These are phyloP conservation scores for Mycena olivaceomarginata DNA, from an alignment of 768 basidiomycete species.

Conservation along the genomic window DNA sequence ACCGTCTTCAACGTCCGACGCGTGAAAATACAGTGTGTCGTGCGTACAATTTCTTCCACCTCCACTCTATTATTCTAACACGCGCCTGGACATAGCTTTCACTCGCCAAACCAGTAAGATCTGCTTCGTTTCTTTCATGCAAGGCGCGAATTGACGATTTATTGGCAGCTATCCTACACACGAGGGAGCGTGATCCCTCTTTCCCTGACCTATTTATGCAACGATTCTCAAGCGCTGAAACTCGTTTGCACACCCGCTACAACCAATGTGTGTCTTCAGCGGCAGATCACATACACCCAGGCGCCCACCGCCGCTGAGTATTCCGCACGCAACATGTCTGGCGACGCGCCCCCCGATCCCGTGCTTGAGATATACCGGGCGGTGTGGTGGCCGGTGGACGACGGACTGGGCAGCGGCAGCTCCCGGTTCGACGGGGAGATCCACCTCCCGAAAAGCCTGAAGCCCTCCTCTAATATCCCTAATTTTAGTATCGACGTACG, in stretches of 20 bases:
- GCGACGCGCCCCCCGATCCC: background rate
- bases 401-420: conserved; percentile 21
- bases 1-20: conserved; percentile 46
- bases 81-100: conserved; percentile 50
- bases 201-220: conserved; percentile 36
- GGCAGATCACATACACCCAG: conserved; percentile 23
- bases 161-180: conserved; percentile 41
- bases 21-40: conserved; percentile 53
- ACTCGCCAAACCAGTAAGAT: conserved; percentile 58
- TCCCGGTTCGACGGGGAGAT: conserved; percentile 44
- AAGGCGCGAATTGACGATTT: background rate
- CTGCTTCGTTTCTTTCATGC: background rate
- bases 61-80: background rate
- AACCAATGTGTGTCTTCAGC: conserved; percentile 37
- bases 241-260: conserved; percentile 41
- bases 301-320: conserved; percentile 26
- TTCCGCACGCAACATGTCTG: background rate
- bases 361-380: conserved; percentile 39
- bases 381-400: conserved; percentile 43
- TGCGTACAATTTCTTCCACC: conserved; percentile 38
- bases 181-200: conserved; percentile 42
- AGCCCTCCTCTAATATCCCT: conserved; percentile 37
- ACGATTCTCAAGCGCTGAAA: conserved; percentile 39
- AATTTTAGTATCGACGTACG: conserved; percentile 40
- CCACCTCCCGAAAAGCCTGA: conserved; percentile 44